Percentiles rank a stretch among this genome's conserved stretches.
Evolutionary conservation across 164 flowering plant genomes (phyloP).

Genomic region (Euptelea pleiosperma): DNA sequence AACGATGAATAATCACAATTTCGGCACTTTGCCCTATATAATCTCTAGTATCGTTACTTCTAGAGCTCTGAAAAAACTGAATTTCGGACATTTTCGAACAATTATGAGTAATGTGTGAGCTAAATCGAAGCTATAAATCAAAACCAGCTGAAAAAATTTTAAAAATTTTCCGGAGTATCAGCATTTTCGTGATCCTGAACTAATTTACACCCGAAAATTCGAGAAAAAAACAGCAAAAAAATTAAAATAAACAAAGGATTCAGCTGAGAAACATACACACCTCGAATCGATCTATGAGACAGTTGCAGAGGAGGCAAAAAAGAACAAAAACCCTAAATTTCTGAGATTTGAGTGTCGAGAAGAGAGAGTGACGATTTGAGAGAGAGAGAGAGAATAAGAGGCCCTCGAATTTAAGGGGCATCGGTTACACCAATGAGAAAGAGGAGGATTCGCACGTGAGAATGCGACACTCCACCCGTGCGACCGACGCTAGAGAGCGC

Average conservation of each 20-base stretch:
- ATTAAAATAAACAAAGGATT: background rate
- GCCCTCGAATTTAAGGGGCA: constrained; percentile 20
- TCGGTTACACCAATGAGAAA: constrained; percentile 27
- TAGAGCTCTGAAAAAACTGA: background rate
- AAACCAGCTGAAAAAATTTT: background rate
- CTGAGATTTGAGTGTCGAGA: constrained; percentile 6
- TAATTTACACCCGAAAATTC: background rate
- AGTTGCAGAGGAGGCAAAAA: background rate
- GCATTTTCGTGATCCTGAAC: background rate
- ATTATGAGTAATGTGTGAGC: constrained; percentile 1
- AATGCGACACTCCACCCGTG: constrained; percentile 31
- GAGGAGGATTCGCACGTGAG: constrained; percentile 25
- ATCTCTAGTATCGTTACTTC: background rate
- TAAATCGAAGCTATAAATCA: background rate
- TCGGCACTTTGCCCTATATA: background rate
- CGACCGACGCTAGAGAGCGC: constrained; percentile 34
- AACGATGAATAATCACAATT: background rate
- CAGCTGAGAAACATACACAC: constrained; percentile 5
- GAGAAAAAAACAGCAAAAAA: background rate
- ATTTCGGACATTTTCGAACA: constrained; percentile 4
- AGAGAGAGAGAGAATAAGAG: constrained; percentile 16
- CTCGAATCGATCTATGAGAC: constrained; percentile 9
- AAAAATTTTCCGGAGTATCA: background rate
- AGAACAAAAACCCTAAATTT: constrained; percentile 14
- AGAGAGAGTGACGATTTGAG: constrained; percentile 12